These are phyloP conservation scores for Porogramme epimiltina DNA, from an alignment of 1,284 basidiomycete species.

Conservation along the genomic window DNA sequence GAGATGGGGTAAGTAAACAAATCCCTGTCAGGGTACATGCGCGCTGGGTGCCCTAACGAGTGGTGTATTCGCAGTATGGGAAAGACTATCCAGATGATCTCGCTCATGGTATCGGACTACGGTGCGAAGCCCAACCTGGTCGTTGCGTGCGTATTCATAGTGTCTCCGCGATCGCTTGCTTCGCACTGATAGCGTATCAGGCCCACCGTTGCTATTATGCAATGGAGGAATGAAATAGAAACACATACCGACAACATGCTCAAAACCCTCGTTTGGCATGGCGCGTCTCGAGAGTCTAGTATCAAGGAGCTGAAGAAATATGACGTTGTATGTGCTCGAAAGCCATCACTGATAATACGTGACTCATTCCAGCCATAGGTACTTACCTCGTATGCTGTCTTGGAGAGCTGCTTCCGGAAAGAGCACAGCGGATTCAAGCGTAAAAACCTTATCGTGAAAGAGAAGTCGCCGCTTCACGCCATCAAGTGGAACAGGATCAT, in stretches of 20 bases:
- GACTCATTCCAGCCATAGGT: too few relatives aligned
- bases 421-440: conserved; percentile 92
- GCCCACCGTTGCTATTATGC: conserved; percentile 96
- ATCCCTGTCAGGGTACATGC: too few relatives aligned
- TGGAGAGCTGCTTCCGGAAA: conserved; percentile 93
- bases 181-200: conserved; percentile 35
- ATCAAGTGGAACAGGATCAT: conserved; percentile 87
- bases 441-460: conserved; percentile 84
- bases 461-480: conserved; percentile 84
- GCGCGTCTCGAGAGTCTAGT: conserved; percentile 67
- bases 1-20: conserved; percentile 90
- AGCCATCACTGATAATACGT: too few relatives aligned
- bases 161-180: background rate
- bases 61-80: conserved; percentile 92
- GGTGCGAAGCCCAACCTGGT: conserved; percentile 83
- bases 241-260: conserved; percentile 73
- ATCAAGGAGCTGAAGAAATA: conserved; percentile 75
- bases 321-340: conserved; percentile 77
- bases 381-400: conserved; percentile 80
- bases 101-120: conserved; percentile 81
- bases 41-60: too few relatives aligned
- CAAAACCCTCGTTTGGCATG: conserved; percentile 92
- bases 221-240: conserved; percentile 96
- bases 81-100: conserved; percentile 97
- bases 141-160: conserved; percentile 66